phyloP scores from a whole-genome alignment of 768 basidiomycete species.

The Phylloporus sp. region DNA sequence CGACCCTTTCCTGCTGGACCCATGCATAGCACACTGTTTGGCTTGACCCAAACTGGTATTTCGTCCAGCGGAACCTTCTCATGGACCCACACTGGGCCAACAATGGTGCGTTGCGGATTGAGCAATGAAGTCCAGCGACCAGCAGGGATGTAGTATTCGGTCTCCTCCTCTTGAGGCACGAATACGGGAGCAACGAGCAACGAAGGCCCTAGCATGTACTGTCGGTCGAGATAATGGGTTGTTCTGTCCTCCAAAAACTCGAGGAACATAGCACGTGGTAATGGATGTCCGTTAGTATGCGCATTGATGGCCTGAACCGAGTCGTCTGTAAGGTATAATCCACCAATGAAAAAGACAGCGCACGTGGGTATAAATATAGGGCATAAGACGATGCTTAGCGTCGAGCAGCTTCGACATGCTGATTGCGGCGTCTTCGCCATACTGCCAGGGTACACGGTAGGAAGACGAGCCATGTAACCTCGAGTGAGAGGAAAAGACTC shows the following conservation, averaged over 20 bases:
- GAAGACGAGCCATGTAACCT: slow-evolving; percentile 68
- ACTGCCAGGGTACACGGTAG: slow-evolving; percentile 75
- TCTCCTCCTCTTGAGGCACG: slow-evolving; percentile 47
- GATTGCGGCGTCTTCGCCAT: slow-evolving; percentile 63
- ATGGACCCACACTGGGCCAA: slow-evolving; percentile 59
- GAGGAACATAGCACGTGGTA: slow-evolving; percentile 63
- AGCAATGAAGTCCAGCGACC: slow-evolving; percentile 61
- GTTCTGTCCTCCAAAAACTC: slow-evolving; percentile 57
- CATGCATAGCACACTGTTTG: slow-evolving; percentile 44
- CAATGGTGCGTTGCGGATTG: slow-evolving; percentile 46
- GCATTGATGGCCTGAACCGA: slow-evolving; percentile 47
- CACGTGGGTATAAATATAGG: slow-evolving; percentile 59
- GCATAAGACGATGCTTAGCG: slow-evolving; percentile 68
- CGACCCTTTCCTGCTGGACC: slow-evolving; percentile 43
- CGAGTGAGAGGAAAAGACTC: slow-evolving; percentile 71
- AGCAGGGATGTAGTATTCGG: slow-evolving; percentile 56
- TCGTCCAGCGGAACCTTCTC: slow-evolving; percentile 58
- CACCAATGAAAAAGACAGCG: slow-evolving; percentile 10
- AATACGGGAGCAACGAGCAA: slow-evolving; percentile 62
- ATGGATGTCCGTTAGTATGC: slow-evolving; percentile 46
- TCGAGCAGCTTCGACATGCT: slow-evolving; percentile 59
- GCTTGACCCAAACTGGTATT: slow-evolving; percentile 64
- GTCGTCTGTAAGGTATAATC: neutral
- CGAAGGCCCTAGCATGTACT: slow-evolving; percentile 55
- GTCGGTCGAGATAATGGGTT: slow-evolving; percentile 55